These are phyloP conservation scores for Candida frijolesensis DNA, from an alignment of 1,139 yeast genomes.

Conservation along the genomic window DNA sequence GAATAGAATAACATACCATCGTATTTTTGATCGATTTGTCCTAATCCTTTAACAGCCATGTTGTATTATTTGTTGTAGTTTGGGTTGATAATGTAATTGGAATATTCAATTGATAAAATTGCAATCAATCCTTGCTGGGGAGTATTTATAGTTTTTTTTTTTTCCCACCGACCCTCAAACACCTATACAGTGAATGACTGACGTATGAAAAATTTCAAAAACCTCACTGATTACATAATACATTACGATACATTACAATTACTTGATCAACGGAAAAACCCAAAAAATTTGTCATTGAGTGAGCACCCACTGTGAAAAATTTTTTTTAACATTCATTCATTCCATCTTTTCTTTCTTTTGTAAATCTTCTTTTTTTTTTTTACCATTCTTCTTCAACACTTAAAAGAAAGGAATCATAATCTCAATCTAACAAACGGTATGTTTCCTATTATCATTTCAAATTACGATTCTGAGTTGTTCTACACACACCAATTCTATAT, in stretches of 20 bases:
- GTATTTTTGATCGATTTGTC: slow-evolving; percentile 68
- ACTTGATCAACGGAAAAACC: background rate
- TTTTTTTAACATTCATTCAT: background rate
- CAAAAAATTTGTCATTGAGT: background rate
- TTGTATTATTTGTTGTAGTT: background rate
- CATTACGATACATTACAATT: too few species aligned
- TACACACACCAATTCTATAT: slow-evolving; percentile 8
- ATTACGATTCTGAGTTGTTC: background rate
- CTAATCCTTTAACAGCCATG: slow-evolving; percentile 84
- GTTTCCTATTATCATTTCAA: background rate
- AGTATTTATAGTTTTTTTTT: background rate
- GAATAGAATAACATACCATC: slow-evolving; percentile 53
- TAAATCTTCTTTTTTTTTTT: background rate
- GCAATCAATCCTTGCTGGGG: background rate
- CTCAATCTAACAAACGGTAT: background rate
- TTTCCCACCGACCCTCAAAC: background rate
- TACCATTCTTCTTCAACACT: slow-evolving; percentile 5
- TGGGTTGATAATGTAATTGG: background rate
- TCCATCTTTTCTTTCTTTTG: background rate
- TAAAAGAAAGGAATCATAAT: background rate
- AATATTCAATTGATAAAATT: background rate
- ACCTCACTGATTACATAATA: too few species aligned
- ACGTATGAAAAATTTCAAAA: background rate
- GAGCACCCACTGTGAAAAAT: background rate
- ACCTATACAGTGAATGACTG: too few species aligned